A percentile compares a stretch with the other conserved stretches of the same genome.
Conservation (phyloP, 2,329 filamentous ascomycete genomes). For the Botrytis elliptica region DNA sequence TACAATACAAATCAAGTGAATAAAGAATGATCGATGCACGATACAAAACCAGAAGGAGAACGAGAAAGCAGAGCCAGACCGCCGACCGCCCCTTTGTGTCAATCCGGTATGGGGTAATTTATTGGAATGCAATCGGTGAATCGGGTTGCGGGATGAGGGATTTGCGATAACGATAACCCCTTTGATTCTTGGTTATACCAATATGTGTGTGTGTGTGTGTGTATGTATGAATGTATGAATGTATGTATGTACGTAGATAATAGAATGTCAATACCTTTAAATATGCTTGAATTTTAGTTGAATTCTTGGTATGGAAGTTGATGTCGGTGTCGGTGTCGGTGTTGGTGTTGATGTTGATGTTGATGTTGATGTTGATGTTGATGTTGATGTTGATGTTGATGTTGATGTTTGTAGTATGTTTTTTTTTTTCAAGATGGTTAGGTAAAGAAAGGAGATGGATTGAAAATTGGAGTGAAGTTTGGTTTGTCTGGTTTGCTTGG, state of each 20-base stretch:
- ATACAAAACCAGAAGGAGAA: conserved; percentile 7
- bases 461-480: background rate
- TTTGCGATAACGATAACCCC: conserved; percentile 19
- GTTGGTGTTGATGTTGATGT: too few species aligned
- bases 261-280: background rate
- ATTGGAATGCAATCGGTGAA: conserved; percentile 13
- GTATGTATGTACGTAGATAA: background rate
- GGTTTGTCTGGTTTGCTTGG: background rate
- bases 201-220: background rate
- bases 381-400: background rate
- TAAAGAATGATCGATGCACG: conserved; percentile 14
- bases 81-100: conserved; percentile 13
- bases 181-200: background rate
- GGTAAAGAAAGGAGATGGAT: background rate
- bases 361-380: too few species aligned
- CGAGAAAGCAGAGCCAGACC: conserved; percentile 1
- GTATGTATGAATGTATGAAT: too few species aligned
- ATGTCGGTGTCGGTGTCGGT: background rate
- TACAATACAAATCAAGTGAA: conserved; percentile 17
- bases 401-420: background rate
- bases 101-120: conserved; percentile 3
- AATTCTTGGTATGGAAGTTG: background rate
- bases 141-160: background rate
- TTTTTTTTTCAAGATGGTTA: background rate
- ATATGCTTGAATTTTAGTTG: background rate